Evolutionary conservation across 1,139 yeast genomes (phyloP).

Genomic region (Lodderomyces theae): DNA sequence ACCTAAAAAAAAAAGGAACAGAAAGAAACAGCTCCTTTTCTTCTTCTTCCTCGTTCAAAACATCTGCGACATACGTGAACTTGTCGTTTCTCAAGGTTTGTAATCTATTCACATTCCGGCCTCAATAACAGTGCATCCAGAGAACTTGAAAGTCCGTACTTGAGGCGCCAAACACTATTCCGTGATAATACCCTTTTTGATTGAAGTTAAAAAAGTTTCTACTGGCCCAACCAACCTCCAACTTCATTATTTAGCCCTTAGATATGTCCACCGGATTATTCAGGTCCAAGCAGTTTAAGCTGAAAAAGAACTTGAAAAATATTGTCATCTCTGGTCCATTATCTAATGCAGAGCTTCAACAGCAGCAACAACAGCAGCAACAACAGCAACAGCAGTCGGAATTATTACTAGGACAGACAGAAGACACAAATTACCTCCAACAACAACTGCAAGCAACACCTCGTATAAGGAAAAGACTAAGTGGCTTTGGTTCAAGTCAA

Average conservation of each 20-base stretch:
- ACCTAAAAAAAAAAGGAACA: too few relatives aligned
- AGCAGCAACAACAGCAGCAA: constrained; percentile 3
- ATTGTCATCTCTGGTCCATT: constrained; percentile 25
- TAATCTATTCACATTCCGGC: too few relatives aligned
- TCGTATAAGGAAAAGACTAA: not conserved
- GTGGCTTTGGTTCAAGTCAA: constrained; percentile 3
- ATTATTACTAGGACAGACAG: not conserved
- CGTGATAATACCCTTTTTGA: too few relatives aligned
- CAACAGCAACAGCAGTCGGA: constrained; percentile 1
- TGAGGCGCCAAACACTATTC: too few relatives aligned
- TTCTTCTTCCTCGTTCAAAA: too few relatives aligned
- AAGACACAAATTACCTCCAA: not conserved
- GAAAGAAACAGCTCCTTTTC: too few relatives aligned
- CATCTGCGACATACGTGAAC: too few relatives aligned
- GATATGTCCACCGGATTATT: constrained; percentile 30
- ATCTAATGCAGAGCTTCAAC: not conserved
- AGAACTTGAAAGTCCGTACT: too few relatives aligned
- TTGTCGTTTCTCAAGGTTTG: too few relatives aligned
- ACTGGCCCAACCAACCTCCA: too few relatives aligned
- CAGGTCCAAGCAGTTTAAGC: constrained; percentile 26
- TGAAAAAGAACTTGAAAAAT: constrained; percentile 25
- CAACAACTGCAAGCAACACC: not conserved
- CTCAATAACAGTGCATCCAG: too few relatives aligned
- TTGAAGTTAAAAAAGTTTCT: too few relatives aligned
- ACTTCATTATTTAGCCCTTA: not conserved